Base-by-base conservation (phyloP, 257 asterid species). In the Lycium ferocissimum region DNA sequence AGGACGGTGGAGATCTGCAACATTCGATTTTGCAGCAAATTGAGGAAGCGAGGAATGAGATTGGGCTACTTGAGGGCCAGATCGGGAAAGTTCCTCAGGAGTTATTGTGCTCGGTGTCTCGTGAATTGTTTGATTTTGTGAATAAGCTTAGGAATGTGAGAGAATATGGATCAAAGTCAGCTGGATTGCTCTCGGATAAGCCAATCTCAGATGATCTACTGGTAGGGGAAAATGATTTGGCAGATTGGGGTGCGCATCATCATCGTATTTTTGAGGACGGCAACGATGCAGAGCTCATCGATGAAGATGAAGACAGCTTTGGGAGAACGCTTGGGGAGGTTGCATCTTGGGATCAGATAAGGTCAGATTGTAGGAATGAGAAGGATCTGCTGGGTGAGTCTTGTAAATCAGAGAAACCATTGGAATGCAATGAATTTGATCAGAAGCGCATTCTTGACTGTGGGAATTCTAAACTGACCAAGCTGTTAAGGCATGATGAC, bases 241-340 rank as follows among this genome's bases (percentile, higher is more conserved):
- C 97, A 9, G 99, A 93, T 86, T 96, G 99, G 99, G 92, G 94
- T 69, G 98, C 93, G 80, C 97, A 78, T 83, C 98, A 96, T 85
- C 86, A 90, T 22, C 87, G 92, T 88, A 89, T 92, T 53, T 94
- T 90, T 76, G 96, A 93, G 7, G 92, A 91, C 82, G 97, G 98
- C 9, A 96, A 96, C 89, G 98, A 93, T 86, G 92, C 93, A 62
- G 98, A 95, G 87, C 92, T 89, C 54, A 92, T 96, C 49, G 99
- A 94, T 86, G 99, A 96, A 69, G 99, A 96, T 66, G 99, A 94
- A 87, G 99, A 94, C 89, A 94, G 98, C 89, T 95, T 96, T 79
- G 98, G 97, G 80, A 92, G 98, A 89, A 94, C 99, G 10, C 98
- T 96, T 43, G 98, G 97, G 72, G 99, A 96, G 88, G 98, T 96